Evolutionary conservation across 2,329 filamentous ascomycete genomes (phyloP).

Genomic region (Bertia moriformis): DNA sequence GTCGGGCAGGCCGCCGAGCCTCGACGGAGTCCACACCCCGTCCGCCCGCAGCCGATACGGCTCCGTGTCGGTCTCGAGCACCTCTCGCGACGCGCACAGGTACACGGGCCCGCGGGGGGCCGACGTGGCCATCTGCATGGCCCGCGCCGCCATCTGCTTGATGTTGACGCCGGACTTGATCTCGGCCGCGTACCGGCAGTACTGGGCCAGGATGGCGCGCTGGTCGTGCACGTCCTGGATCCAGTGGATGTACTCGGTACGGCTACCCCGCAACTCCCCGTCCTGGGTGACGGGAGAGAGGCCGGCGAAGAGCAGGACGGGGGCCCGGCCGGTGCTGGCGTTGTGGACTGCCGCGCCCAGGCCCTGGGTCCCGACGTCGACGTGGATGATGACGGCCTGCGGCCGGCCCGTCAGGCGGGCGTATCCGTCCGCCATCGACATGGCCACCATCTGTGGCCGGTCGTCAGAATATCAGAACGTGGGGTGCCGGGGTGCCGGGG

Average conservation of each 20-base stretch:
- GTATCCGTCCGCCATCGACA: slow-evolving; percentile 74
- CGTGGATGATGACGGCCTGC: slow-evolving; percentile 66
- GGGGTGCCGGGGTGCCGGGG: no score
- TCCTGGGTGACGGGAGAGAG: slow-evolving; percentile 64
- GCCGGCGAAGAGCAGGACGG: slow-evolving; percentile 66
- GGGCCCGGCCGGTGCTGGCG: slow-evolving; percentile 58
- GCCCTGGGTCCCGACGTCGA: slow-evolving; percentile 70
- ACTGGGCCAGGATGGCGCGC: slow-evolving; percentile 66
- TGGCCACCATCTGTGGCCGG: slow-evolving; percentile 55
- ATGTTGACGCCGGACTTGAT: slow-evolving; percentile 74
- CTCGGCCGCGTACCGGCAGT: slow-evolving; percentile 71
- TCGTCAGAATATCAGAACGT: no score
- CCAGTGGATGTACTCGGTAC: slow-evolving; percentile 78
- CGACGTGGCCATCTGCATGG: slow-evolving; percentile 66
- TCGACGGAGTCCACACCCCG: slow-evolving; percentile 56
- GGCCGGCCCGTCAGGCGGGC: slow-evolving; percentile 58
- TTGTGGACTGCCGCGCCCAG: slow-evolving; percentile 69
- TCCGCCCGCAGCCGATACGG: slow-evolving; percentile 57
- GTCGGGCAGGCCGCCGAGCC: slow-evolving; percentile 42
- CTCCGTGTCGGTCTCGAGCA: slow-evolving; percentile 68
- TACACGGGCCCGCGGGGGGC: slow-evolving; percentile 72
- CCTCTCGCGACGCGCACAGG: slow-evolving; percentile 61
- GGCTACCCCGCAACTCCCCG: slow-evolving; percentile 61
- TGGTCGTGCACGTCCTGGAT: slow-evolving; percentile 74
- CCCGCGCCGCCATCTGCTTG: slow-evolving; percentile 79